phyloP scores from a whole-genome alignment of 2,329 filamentous ascomycete species.

The Cyanodermella asteris region DNA sequence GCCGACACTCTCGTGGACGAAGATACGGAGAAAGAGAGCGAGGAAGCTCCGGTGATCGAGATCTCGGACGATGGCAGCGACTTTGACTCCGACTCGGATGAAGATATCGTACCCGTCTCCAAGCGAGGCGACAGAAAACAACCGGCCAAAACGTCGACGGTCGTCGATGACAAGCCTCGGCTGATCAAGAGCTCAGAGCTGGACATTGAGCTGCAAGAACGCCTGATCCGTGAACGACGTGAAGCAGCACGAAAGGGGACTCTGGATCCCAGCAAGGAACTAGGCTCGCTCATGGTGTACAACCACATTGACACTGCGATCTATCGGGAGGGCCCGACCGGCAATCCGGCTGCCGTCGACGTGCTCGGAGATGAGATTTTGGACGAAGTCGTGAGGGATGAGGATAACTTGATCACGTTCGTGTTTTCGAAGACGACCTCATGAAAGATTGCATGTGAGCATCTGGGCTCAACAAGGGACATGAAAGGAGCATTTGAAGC shows the following conservation, averaged over 20 bases:
- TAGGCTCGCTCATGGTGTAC: conserved; percentile 35
- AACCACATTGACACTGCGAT: conserved; percentile 26
- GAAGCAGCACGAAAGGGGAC: conserved; percentile 12
- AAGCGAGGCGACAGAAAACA: too few species aligned
- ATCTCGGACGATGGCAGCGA: conserved; percentile 5
- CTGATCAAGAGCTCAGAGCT: conserved; percentile 21
- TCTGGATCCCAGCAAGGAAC: conserved; percentile 19
- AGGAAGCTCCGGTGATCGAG: conserved; percentile 6
- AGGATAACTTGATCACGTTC: conserved; percentile 14
- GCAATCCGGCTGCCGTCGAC: conserved; percentile 13
- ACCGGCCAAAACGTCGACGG: too few species aligned
- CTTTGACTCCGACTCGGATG: conserved; percentile 8
- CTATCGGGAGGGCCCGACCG: conserved; percentile 14
- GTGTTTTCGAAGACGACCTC: conserved; percentile 8
- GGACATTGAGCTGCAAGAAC: conserved; percentile 24
- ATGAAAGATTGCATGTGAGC: too few species aligned
- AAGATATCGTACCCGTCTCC: conserved; percentile 12
- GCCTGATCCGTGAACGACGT: conserved; percentile 15
- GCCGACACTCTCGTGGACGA: neutral
- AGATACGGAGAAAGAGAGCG: conserved; percentile 6
- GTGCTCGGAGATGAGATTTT: conserved; percentile 30
- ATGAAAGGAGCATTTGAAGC: too few species aligned
- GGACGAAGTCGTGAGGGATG: conserved; percentile 24
- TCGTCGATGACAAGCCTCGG: too few species aligned
- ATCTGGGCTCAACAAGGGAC: too few species aligned